Base-by-base conservation (phyloP, 495 filamentous ascomycete genomes). In the Neurospora pannonica region DNA sequence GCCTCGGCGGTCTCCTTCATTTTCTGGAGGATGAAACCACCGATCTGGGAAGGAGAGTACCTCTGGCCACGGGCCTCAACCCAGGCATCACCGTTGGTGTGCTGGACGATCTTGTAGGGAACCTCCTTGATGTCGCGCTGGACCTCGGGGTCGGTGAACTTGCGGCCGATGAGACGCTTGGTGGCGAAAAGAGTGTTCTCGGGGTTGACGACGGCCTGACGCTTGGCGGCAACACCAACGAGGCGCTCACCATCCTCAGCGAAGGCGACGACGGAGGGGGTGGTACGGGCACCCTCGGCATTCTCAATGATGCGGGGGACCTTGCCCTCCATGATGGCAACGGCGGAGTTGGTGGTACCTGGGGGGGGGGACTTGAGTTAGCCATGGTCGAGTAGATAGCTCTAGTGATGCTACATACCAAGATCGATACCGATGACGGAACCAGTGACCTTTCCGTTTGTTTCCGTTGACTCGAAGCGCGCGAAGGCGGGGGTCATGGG, bases 161-260 rank as follows among this genome's bases (percentile, higher is more conserved):
- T 98, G 81, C 96, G 94, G 78, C 96, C 96, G 82, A 99, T 99
- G 82, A 99, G 90, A 90, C 96, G 94, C 92, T 99, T 99, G 75
- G 96, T 99, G 85, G 96, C 96, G 82, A 99, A 99, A 70, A 99
- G 91, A 70, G 96, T 99, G 86, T 99, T 98, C 84, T 99, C 96
- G 4, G 96, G 96, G 88, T 99, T 99, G 78, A 99, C 97, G 78
- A 98, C 97, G 70, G 96, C 96, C 85, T 99, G 96, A 81, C 96
- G 95, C 90, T 99, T 99, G 76, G 96, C 96, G 70, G 96, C 94
- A 78, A 98, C 94, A 92, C 96, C 96, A 77, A 99, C 96, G 74
- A 99, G 86, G 75, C 97, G 93, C 89, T 99, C 96, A 74, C 97
- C 97, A 84, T 97, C 94, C 86, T 97, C 91, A 62, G 96, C 92